phyloP scores from a whole-genome alignment of 2,329 filamentous ascomycete species.

The Botryosphaeria dothidea region DNA sequence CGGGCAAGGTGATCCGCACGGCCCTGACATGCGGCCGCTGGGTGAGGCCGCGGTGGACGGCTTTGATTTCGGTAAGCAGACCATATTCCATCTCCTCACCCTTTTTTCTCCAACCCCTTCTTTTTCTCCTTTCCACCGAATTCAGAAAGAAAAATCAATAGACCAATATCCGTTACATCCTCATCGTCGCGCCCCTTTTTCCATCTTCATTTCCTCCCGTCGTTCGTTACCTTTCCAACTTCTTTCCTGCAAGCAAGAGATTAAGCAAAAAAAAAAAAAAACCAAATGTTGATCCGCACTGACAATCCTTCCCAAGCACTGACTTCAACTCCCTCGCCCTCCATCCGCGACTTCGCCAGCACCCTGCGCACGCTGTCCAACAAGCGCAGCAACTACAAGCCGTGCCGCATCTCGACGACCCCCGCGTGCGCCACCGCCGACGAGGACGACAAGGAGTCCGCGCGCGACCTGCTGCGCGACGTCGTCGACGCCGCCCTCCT shows the following conservation, averaged over 20 bases:
- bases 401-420: conserved; percentile 2
- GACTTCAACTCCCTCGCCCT: not conserved
- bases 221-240: not conserved
- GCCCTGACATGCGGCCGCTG: conserved; percentile 14
- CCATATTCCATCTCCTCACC: too few relatives aligned
- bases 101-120: not conserved
- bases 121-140: not conserved
- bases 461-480: not conserved
- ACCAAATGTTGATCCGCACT: not conserved
- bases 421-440: not conserved
- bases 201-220: not conserved
- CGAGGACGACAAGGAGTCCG: not conserved
- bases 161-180: too few relatives aligned
- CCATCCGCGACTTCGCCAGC: not conserved
- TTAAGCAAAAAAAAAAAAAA: not conserved
- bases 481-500: not conserved
- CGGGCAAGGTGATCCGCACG: conserved; percentile 11
- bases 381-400: conserved; percentile 8
- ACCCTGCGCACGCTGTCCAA: conserved; percentile 10
- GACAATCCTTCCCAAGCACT: not conserved
- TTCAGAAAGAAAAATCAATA: not conserved
- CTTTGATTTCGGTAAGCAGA: conserved; percentile 17
- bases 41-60: conserved; percentile 16
- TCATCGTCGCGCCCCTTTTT: not conserved
- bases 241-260: too few relatives aligned